These are phyloP conservation scores for Apiospora pterosperma DNA, from an alignment of 2,329 filamentous ascomycete species.

Conservation along the genomic window DNA sequence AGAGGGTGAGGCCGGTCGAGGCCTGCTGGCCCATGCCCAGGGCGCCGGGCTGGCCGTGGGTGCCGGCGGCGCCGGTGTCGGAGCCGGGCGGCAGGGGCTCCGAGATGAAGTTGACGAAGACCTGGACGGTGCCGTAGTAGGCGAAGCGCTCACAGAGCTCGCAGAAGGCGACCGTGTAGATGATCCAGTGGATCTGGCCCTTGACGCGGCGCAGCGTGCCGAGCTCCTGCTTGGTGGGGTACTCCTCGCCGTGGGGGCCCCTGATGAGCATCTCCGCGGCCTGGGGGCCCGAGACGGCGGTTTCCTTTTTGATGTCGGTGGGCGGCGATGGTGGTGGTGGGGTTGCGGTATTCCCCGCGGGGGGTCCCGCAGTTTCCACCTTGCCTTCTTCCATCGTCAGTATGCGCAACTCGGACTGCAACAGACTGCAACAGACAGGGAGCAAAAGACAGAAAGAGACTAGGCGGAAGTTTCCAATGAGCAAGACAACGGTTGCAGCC, in stretches of 20 bases:
- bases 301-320: neutral
- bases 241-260: constrained; percentile 32
- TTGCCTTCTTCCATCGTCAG: neutral
- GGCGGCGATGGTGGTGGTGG: neutral
- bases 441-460: neutral
- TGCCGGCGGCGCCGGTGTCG: constrained; percentile 45
- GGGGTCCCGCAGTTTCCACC: neutral
- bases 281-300: neutral
- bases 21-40: constrained; percentile 42
- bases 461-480: neutral
- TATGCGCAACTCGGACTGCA: neutral
- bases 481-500: neutral
- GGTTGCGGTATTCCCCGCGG: neutral
- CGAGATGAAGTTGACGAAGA: constrained; percentile 59
- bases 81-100: constrained; percentile 53
- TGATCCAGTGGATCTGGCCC: constrained; percentile 49
- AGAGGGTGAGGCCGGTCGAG: constrained; percentile 23
- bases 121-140: constrained; percentile 56
- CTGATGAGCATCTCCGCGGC: constrained; percentile 5
- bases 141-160: constrained; percentile 64
- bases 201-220: constrained; percentile 48
- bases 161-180: constrained; percentile 59
- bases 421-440: neutral
- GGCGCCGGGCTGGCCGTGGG: constrained; percentile 44
- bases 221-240: constrained; percentile 53